Percentiles rank a stretch among this genome's conserved stretches.
Evolutionary conservation across 2,329 filamentous ascomycete species (phyloP).

Genomic region (Scleromitrula shiraiana): DNA sequence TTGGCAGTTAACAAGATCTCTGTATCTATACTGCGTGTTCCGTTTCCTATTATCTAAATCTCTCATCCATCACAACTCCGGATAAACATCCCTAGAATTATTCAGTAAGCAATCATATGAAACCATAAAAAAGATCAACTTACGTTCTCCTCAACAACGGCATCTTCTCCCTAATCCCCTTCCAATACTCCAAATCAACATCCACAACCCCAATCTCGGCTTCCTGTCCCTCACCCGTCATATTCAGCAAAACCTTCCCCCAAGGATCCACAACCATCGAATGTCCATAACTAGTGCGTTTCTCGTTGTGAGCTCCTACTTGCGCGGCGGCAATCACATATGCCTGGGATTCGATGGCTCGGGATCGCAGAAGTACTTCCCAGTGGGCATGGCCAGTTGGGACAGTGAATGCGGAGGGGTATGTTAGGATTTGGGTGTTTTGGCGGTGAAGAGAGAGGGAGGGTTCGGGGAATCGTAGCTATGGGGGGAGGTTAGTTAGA

Average conservation of each 20-base stretch:
- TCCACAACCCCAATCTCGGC: constrained; percentile 40
- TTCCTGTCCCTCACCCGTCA: constrained; percentile 42
- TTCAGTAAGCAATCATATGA: background rate
- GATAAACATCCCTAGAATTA: constrained; percentile 19
- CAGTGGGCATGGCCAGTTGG: constrained; percentile 81
- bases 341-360: constrained; percentile 82
- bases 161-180: constrained; percentile 47
- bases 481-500: background rate
- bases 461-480: constrained; percentile 72
- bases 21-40: background rate
- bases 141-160: constrained; percentile 44
- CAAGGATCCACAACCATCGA: constrained; percentile 82
- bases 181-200: constrained; percentile 44
- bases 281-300: constrained; percentile 75
- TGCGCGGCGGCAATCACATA: constrained; percentile 87
- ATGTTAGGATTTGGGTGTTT: constrained; percentile 69
- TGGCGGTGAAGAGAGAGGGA: constrained; percentile 57
- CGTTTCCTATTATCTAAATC: background rate
- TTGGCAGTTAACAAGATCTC: background rate
- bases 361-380: constrained; percentile 67
- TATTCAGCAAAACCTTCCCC: constrained; percentile 64
- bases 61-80: constrained; percentile 5
- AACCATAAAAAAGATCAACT: constrained; percentile 7
- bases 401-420: constrained; percentile 85
- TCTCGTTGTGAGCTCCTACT: constrained; percentile 64